A percentile compares a stretch with the other conserved stretches of the same genome.
Conservation (phyloP, 1,284 basidiomycete genomes). For the Schizopora paradoxa region DNA sequence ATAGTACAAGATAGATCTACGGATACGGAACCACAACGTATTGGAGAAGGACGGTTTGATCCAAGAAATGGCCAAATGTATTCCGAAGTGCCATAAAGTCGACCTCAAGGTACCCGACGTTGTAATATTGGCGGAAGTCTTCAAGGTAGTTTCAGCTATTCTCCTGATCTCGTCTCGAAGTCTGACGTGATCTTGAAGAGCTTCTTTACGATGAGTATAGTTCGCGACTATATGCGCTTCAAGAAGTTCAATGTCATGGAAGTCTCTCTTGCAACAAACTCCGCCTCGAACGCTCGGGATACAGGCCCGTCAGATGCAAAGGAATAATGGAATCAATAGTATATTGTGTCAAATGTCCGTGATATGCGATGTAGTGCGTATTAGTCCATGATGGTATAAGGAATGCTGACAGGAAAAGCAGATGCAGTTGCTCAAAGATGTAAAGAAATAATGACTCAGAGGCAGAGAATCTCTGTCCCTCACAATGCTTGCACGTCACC, state of each 20-base stretch:
- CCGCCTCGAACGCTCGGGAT: constrained; percentile 16
- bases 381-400: background rate
- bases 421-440: no score
- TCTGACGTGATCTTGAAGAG: no score
- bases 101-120: constrained; percentile 61
- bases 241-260: constrained; percentile 75
- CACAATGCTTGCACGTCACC: background rate
- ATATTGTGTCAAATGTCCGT: constrained; percentile 1
- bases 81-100: constrained; percentile 61
- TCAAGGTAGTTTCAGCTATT: constrained; percentile 60
- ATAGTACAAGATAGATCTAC: constrained; percentile 76
- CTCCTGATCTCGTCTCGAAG: constrained; percentile 1
- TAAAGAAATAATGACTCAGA: no score
- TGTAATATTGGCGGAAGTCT: constrained; percentile 73
- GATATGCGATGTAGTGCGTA: background rate
- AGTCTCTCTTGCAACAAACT: constrained; percentile 40
- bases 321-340: background rate
- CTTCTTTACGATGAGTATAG: constrained; percentile 65
- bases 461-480: no score
- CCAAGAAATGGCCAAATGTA: constrained; percentile 60
- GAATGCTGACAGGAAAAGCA: no score
- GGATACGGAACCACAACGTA: constrained; percentile 67
- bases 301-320: background rate
- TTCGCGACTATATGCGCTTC: constrained; percentile 61
- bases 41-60: constrained; percentile 54